Conservation (phyloP, 1,139 yeast genomes). For the Kodamaea anthophila region DNA sequence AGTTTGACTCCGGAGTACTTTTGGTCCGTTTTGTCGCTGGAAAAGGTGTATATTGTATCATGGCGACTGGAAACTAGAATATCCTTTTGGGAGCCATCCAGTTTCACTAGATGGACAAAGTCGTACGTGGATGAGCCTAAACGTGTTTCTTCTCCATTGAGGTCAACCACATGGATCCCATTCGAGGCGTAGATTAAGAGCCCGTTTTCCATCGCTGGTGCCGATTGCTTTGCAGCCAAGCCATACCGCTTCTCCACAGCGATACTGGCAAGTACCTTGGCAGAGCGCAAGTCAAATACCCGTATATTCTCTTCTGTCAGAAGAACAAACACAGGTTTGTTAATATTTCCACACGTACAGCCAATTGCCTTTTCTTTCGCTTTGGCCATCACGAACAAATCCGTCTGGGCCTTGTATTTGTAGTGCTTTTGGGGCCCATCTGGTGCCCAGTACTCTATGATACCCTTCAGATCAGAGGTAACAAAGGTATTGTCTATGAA, state of each 20-base stretch:
- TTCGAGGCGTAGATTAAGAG: constrained; percentile 28
- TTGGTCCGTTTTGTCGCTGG: constrained; percentile 5
- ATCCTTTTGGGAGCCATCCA: constrained; percentile 20
- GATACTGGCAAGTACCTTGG: constrained; percentile 13
- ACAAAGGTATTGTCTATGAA: constrained; percentile 31
- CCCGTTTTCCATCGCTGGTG: constrained; percentile 27
- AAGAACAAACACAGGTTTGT: constrained; percentile 10
- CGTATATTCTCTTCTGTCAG: constrained; percentile 22
- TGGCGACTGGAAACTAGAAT: constrained; percentile 23
- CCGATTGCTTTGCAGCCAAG: constrained; percentile 6
- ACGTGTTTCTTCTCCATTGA: constrained; percentile 12
- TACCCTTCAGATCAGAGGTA: constrained; percentile 33
- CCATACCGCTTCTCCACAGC: neutral
- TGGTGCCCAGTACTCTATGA: constrained; percentile 40
- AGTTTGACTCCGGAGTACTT: constrained; percentile 14
- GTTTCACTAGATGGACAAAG: constrained; percentile 12
- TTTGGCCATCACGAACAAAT: constrained; percentile 34
- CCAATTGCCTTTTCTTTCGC: constrained; percentile 18
- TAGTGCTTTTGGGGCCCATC: constrained; percentile 16
- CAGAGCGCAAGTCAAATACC: constrained; percentile 28
- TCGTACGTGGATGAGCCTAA: constrained; percentile 17
- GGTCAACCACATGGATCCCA: constrained; percentile 31
- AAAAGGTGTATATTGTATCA: constrained; percentile 4
- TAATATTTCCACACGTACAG: constrained; percentile 16
- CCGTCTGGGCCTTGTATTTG: constrained; percentile 36